These are phyloP conservation scores for Trichoderma atroviride DNA, from an alignment of 2,329 filamentous ascomycete species.

Conservation along the genomic window DNA sequence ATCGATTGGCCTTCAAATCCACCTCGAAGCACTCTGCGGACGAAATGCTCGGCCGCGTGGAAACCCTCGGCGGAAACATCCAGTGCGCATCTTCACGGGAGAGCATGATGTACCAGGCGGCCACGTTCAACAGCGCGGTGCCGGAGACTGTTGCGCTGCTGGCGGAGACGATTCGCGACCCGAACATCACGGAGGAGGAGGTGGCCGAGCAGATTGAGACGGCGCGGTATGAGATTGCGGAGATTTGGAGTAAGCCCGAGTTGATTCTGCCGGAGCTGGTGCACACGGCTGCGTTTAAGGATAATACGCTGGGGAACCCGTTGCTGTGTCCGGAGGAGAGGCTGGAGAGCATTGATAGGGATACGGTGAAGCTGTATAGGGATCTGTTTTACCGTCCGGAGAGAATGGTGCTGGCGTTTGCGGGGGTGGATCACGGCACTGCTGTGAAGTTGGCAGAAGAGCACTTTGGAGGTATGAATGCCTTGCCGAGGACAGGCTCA, in stretches of 20 bases:
- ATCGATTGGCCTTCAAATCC: constrained; percentile 91
- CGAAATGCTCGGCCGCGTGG: constrained; percentile 83
- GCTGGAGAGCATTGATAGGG: constrained; percentile 71
- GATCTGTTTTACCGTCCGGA: constrained; percentile 86
- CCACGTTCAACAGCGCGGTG: constrained; percentile 93
- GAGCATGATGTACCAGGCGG: constrained; percentile 97
- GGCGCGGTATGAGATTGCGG: constrained; percentile 90
- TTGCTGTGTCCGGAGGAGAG: constrained; percentile 87
- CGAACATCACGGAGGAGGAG: constrained; percentile 82
- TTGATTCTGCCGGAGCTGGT: constrained; percentile 93
- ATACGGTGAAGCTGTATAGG: constrained; percentile 76
- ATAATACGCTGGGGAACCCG: constrained; percentile 94
- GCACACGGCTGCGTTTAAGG: constrained; percentile 92
- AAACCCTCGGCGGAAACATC: constrained; percentile 90
- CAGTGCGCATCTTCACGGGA: constrained; percentile 95
- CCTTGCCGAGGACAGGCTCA: constrained; percentile 58
- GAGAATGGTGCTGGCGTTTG: constrained; percentile 91
- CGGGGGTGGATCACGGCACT: constrained; percentile 79
- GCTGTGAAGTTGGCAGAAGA: constrained; percentile 79
- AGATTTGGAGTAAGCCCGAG: constrained; percentile 98
- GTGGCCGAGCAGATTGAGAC: constrained; percentile 85
- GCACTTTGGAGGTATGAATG: constrained; percentile 90
- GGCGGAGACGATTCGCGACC: constrained; percentile 90
- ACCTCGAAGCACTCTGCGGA: constrained; percentile 74
- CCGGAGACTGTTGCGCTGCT: constrained; percentile 79